Conservation (phyloP, 2,329 filamentous ascomycete genomes). For the Hymenoscyphus infarciens region DNA sequence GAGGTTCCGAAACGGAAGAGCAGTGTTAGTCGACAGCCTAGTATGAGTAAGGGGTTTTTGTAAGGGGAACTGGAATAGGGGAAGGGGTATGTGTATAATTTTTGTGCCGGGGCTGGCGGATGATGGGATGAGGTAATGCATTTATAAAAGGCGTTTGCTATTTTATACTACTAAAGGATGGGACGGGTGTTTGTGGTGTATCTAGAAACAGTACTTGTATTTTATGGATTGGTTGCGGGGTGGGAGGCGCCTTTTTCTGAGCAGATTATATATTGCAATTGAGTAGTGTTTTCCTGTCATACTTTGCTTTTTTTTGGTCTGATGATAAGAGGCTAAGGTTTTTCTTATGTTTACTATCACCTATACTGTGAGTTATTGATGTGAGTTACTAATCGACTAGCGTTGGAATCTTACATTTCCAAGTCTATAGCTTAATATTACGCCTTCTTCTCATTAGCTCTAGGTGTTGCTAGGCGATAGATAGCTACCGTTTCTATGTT, state of each 20-base stretch:
- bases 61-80: conserved; percentile 34
- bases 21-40: conserved; percentile 59
- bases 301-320: background rate
- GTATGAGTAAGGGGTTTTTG: conserved; percentile 76
- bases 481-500: too few relatives aligned
- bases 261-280: background rate
- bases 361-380: background rate
- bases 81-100: background rate
- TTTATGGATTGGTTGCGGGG: conserved; percentile 1
- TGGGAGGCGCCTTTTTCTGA: background rate
- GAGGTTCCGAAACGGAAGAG: conserved; percentile 64
- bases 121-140: background rate
- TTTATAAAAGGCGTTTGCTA: background rate
- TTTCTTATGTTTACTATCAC: background rate
- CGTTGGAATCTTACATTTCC: background rate
- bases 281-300: background rate
- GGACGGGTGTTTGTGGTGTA: background rate
- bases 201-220: background rate
- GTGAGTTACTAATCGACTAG: background rate
- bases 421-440: background rate
- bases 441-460: background rate
- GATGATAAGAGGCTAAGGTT: background rate
- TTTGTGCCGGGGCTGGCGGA: background rate
- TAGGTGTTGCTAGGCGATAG: background rate
- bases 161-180: background rate